Base-by-base conservation (phyloP, 2,329 filamentous ascomycete genomes). In the Trichoderma sp. region DNA sequence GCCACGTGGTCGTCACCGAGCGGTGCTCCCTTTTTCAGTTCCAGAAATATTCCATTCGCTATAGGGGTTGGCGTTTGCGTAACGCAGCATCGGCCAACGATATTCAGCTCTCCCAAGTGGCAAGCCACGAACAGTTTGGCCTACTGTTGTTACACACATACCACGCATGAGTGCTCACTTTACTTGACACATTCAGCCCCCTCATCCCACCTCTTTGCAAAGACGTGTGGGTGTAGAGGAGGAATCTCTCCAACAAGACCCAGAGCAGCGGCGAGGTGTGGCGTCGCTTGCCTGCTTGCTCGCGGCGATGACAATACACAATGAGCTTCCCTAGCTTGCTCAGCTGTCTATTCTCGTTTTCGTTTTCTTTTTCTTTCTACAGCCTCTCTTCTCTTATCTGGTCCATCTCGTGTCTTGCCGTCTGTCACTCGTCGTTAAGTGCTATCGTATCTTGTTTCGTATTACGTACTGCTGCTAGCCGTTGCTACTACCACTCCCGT, bases 11-110 rank as follows among this genome's bases (percentile, higher is more conserved):
- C 40, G 43, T 43, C n/a, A 43, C 43, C 40, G 43, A 59, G 29
- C 55, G 29, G 37, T 40, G 52, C 40, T 21, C 31, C 16, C 35
- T 33, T 55, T 13, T 33, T 35, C 59, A 47, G 27, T 68, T 68
- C 67, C 67, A 68, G 67, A 68, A 63, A 31, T 43, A 37, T 68
- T 68, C 67, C 35, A 40, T 62, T 62, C 49, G 16, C 35, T n/a
- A 21, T 13, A 5, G 21, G 10, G 35, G 16, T 31, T 58, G 29
- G 19, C 37, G 19, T 55, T n/a, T n/a, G 33, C 11, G 29, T 33
- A 31, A 33, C 40, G 52, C 59, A 49, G 47, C 24, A 31, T 55
- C 16, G 27, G 13, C 52, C 52, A 55, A 8, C 52, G 14, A 33
- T 43, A 16, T 43, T 43, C 24, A 40, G 40, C 35, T 24, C 13